phyloP scores from a whole-genome alignment of 495 filamentous ascomycete species.

The Penicillium paradoxum region DNA sequence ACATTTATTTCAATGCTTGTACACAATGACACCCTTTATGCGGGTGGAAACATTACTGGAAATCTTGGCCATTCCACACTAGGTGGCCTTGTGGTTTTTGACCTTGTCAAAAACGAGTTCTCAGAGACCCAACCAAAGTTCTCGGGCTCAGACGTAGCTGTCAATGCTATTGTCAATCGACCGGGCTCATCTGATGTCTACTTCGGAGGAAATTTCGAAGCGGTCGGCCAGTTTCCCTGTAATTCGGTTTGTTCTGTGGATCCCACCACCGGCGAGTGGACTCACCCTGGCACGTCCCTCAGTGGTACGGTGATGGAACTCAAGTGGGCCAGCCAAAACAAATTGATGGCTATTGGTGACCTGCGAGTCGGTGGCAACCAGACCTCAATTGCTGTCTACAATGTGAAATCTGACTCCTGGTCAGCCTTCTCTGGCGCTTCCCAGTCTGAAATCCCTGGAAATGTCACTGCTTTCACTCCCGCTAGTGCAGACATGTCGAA shows the following conservation, averaged over 20 bases:
- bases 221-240: constrained; percentile 79
- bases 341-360: constrained; percentile 71
- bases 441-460: constrained; percentile 61
- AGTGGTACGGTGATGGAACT: constrained; percentile 64
- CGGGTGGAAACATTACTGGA: constrained; percentile 75
- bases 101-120: constrained; percentile 59
- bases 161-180: constrained; percentile 67
- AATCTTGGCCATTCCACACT: constrained; percentile 56
- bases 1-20: constrained; percentile 68
- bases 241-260: constrained; percentile 75
- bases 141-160: constrained; percentile 60
- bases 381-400: constrained; percentile 70
- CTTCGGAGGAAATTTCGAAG: constrained; percentile 75
- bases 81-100: constrained; percentile 74
- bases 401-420: constrained; percentile 59
- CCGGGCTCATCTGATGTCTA: constrained; percentile 69
- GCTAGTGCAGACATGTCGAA: constrained; percentile 59
- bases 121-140: constrained; percentile 62
- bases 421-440: constrained; percentile 57
- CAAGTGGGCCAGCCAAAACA: constrained; percentile 65
- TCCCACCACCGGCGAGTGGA: constrained; percentile 65
- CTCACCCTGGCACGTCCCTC: constrained; percentile 63
- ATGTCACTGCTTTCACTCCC: constrained; percentile 69
- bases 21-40: constrained; percentile 65
- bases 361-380: constrained; percentile 60